Evolutionary conservation across 805 yeast species (phyloP).

Genomic region (Komagataella mondaviorum): DNA sequence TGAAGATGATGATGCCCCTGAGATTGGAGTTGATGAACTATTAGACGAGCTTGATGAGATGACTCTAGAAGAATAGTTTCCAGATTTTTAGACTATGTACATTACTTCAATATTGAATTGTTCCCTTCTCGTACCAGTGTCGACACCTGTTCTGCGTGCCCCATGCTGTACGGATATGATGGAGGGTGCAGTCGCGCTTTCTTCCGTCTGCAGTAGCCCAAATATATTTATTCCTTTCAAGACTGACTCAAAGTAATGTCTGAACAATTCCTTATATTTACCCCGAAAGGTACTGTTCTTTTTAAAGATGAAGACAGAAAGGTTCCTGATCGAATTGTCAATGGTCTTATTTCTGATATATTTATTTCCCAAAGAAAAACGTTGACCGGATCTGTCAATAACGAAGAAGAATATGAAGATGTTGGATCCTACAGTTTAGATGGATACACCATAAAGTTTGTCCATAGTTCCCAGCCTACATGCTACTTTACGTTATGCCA

Average conservation of each 20-base stretch:
- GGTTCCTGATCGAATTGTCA: slow-evolving; percentile 25
- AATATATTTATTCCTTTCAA: no score
- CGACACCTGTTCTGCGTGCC: not conserved
- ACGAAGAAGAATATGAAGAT: slow-evolving; percentile 10
- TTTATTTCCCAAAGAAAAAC: slow-evolving; percentile 26
- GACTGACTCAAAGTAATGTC: slow-evolving; percentile 17
- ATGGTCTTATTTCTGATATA: slow-evolving; percentile 33
- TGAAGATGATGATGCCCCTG: slow-evolving; percentile 69
- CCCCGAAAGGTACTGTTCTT: slow-evolving; percentile 37
- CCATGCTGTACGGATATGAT: not conserved
- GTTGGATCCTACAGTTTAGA: slow-evolving; percentile 19
- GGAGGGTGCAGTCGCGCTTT: not conserved
- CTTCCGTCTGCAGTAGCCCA: not conserved
- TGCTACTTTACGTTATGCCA: slow-evolving; percentile 23
- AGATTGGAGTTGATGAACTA: slow-evolving; percentile 80
- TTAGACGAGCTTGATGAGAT: slow-evolving; percentile 91
- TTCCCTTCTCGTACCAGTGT: not conserved
- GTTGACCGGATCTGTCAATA: slow-evolving; percentile 7
- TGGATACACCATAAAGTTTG: slow-evolving; percentile 30
- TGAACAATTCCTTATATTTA: slow-evolving; percentile 35
- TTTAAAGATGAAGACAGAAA: slow-evolving; percentile 29
- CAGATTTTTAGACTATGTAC: not conserved
- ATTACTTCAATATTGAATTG: not conserved
- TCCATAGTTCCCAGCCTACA: slow-evolving; percentile 25
- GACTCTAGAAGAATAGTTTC: slow-evolving; percentile 50